Conservation (phyloP, 345 rosid species). For the Syzygium grande region DNA sequence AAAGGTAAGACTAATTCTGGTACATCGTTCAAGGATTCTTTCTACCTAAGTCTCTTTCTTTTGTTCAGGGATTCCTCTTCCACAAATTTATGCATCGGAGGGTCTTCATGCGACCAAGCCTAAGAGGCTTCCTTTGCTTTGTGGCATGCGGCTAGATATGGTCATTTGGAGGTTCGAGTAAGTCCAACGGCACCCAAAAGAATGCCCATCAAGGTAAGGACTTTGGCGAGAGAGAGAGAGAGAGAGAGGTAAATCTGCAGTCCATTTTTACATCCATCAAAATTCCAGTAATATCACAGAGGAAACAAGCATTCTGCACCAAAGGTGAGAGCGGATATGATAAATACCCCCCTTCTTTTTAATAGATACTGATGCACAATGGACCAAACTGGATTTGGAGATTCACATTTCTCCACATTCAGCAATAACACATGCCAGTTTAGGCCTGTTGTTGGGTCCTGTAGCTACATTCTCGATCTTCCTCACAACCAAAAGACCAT, state of each 20-base stretch:
- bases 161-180: neutral
- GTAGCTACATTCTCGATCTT: constrained; percentile 95
- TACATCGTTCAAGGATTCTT: too few species aligned
- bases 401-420: constrained; percentile 94
- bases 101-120: neutral
- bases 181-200: neutral
- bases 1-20: too few species aligned
- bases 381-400: neutral
- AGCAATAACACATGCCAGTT: constrained; percentile 62
- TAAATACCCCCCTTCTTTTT: neutral
- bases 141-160: neutral
- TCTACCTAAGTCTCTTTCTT: neutral
- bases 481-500: constrained; percentile 73
- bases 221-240: too few species aligned
- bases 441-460: constrained; percentile 89
- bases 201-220: neutral
- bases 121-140: neutral
- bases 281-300: neutral
- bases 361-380: neutral
- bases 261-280: neutral
- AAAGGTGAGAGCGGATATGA: neutral
- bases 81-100: neutral
- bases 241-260: neutral
- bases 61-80: neutral
- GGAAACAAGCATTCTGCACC: neutral